Evolutionary conservation across 2,329 filamentous ascomycete species (phyloP), one percentile per base, ranked within the genome.

Genomic region (Fusarium sp.): DNA sequence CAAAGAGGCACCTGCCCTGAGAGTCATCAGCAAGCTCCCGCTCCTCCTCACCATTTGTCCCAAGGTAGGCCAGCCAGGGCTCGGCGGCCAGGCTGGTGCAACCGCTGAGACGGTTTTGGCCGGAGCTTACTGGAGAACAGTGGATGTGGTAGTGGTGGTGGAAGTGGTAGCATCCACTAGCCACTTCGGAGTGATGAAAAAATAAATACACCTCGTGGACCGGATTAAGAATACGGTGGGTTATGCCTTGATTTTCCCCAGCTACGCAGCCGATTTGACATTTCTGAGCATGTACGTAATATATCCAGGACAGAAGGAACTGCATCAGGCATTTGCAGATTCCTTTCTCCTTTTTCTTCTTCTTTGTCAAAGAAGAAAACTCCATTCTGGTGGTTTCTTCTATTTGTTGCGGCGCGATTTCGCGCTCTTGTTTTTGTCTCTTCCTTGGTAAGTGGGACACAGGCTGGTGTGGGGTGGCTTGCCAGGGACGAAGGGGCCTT

Each of bases 1-100:
- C 71, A 73, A 60, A 67, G 44, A 71, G 28, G 53, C 66, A 71
- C 62, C 67, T 71, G 70, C 71, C 71, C 70, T 73, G 71, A 67
- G 70, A 67, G 66, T 64, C 70, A 71, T 54, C 71, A 71, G 53
- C 52, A 67, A 70, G 72, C 72, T 63, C 63, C 60, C 74, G 58
- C 71, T 71, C 60, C 71, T 65, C 70, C 66, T 60, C 70, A 60
- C 58, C 50, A 73, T 46, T 32, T 56, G 23, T 38, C 37, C 21
- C 25, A 32, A 32, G 46, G 28, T n/a, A 32, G 21, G 32, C 18
- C 23, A 46, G 58, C 44, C 30, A 43, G 38, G 47, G 42, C 42
- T 69, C 47, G 54, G 46, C 43, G 37, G 47, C 38, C 69, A 73
- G 49, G 47, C 53, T 60, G 35, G 64, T 54, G 67, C 62, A 37